These are phyloP conservation scores for Retiboletus flavoniger DNA, from an alignment of 1,284 basidiomycete species.

Conservation along the genomic window DNA sequence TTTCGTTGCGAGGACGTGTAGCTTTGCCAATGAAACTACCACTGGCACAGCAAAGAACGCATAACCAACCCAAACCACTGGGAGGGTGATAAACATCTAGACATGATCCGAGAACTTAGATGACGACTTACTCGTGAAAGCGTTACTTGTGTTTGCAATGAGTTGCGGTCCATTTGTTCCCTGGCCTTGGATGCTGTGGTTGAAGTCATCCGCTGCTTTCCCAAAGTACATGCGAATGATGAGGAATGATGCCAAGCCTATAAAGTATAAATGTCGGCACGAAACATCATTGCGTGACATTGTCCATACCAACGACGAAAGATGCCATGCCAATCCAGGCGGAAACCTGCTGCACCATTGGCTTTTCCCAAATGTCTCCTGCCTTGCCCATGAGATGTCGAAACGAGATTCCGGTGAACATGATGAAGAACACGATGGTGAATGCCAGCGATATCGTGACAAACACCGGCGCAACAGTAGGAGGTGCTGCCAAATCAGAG, in stretches of 20 bases:
- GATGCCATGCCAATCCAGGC: constrained; percentile 75
- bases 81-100: constrained; percentile 4
- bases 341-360: constrained; percentile 55
- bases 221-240: constrained; percentile 79
- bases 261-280: constrained; percentile 1
- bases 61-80: constrained; percentile 77
- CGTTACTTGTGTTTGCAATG: constrained; percentile 65
- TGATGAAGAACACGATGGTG: constrained; percentile 63
- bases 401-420: constrained; percentile 66
- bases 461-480: constrained; percentile 60
- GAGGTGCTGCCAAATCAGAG: constrained; percentile 58
- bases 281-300: not conserved
- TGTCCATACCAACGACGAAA: constrained; percentile 62
- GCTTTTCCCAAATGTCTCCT: constrained; percentile 52
- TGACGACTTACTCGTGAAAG: constrained; percentile 64
- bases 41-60: constrained; percentile 72
- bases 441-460: constrained; percentile 61
- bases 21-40: constrained; percentile 65
- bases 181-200: constrained; percentile 53
- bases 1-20: constrained; percentile 56
- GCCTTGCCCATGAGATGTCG: constrained; percentile 61
- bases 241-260: constrained; percentile 69
- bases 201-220: constrained; percentile 76
- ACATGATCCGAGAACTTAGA: not conserved
- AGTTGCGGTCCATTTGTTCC: constrained; percentile 56